Evolutionary conservation across 192 early-diverging fungal genomes (phyloP).

Genomic region (Gaertneriomyces sp.): DNA sequence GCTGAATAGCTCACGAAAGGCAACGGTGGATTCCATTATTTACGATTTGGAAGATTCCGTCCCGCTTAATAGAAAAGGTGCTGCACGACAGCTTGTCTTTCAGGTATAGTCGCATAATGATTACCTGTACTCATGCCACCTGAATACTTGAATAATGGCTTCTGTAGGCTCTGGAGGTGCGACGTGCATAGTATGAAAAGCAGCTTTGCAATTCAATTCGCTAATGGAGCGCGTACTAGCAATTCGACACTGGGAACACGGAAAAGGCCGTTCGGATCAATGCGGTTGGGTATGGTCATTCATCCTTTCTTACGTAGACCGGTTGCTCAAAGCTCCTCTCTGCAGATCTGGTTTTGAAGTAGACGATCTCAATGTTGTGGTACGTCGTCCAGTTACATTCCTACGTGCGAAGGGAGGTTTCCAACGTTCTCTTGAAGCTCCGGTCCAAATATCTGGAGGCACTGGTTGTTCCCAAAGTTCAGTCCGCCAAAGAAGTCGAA

Average conservation of each 20-base stretch:
- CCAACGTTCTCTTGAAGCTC: constrained; percentile 33
- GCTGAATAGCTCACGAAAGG: constrained; percentile 67
- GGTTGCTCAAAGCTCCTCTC: neutral
- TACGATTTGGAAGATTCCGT: constrained; percentile 96
- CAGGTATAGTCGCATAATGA: constrained; percentile 56
- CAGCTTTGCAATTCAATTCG: neutral
- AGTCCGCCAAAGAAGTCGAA: constrained; percentile 70
- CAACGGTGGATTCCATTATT: constrained; percentile 75
- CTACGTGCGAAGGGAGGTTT: neutral
- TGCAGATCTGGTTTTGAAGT: constrained; percentile 62
- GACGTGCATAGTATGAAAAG: neutral
- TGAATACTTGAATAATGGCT: too few relatives aligned
- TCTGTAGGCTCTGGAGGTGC: constrained; percentile 33
- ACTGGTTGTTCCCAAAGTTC: constrained; percentile 88
- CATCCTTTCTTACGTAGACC: neutral
- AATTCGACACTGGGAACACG: constrained; percentile 58
- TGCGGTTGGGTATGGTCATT: constrained; percentile 50
- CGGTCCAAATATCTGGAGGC: constrained; percentile 35
- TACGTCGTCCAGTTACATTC: constrained; percentile 33
- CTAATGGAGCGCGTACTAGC: constrained; percentile 27
- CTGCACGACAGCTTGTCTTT: constrained; percentile 68
- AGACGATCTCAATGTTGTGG: constrained; percentile 76
- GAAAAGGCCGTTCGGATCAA: constrained; percentile 93
- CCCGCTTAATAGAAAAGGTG: constrained; percentile 70
- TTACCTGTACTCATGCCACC: neutral